phyloP scores from a whole-genome alignment of 345 rosid genomes.

The Fremontodendron californicum region DNA sequence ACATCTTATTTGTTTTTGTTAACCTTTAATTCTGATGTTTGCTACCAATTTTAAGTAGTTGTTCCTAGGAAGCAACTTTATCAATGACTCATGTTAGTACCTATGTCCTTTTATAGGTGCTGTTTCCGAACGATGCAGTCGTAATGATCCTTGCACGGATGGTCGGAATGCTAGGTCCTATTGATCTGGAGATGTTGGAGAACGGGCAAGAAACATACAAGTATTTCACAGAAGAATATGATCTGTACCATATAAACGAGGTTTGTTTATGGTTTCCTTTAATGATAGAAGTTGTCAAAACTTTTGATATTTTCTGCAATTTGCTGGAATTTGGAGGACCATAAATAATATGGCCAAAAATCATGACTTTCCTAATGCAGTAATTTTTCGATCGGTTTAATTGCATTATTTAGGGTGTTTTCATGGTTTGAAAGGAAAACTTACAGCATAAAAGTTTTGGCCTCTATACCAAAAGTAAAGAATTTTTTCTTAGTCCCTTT shows the following conservation, averaged over 20 bases:
- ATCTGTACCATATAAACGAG: conserved; percentile 67
- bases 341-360: background rate
- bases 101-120: conserved; percentile 46
- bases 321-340: background rate
- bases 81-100: background rate
- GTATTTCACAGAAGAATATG: conserved; percentile 80
- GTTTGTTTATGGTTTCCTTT: conserved; percentile 26
- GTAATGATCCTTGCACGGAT: conserved; percentile 82
- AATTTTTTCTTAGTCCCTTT: too few species aligned
- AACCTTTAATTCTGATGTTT: background rate
- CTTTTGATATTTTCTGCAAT: background rate
- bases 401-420: background rate
- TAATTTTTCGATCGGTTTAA: background rate
- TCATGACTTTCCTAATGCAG: background rate
- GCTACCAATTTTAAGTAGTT: background rate
- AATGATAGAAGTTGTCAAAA: background rate
- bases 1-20: background rate
- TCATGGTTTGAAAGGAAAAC: background rate
- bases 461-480: too few species aligned
- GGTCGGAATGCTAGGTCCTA: conserved; percentile 69
- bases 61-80: background rate
- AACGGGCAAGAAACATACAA: conserved; percentile 74
- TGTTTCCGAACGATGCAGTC: conserved; percentile 77
- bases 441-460: too few species aligned
- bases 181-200: conserved; percentile 75